Evolutionary conservation across 352 stramenopile genomes (phyloP).

Genomic region (Pythium rishiriense): DNA sequence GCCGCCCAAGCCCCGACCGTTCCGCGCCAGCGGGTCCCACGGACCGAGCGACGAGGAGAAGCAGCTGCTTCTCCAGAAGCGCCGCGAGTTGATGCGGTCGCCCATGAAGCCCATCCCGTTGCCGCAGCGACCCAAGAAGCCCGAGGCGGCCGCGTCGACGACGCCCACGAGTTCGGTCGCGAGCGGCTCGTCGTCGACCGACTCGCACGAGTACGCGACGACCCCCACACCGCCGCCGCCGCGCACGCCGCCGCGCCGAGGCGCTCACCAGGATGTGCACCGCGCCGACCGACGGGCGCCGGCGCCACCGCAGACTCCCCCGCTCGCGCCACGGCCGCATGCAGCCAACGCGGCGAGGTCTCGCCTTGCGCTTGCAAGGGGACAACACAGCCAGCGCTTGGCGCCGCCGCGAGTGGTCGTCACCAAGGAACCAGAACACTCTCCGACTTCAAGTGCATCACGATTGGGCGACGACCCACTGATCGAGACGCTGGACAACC

Average conservation of each 20-base stretch:
- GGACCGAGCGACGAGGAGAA: constrained; percentile 19
- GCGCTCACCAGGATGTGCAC: not conserved
- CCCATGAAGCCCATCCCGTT: not conserved
- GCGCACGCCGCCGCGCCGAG: constrained; percentile 1
- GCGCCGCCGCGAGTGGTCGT: too few relatives aligned
- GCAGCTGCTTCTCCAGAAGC: constrained; percentile 12
- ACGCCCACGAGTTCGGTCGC: not conserved
- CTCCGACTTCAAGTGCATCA: not conserved
- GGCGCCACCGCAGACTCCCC: constrained; percentile 1
- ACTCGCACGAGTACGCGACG: not conserved
- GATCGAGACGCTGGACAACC: too few relatives aligned
- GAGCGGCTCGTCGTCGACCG: not conserved
- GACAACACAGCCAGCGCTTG: not conserved
- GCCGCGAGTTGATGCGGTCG: constrained; percentile 22
- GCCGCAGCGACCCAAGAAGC: not conserved
- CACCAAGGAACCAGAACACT: not conserved
- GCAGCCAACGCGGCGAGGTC: not conserved
- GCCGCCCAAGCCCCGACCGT: constrained; percentile 6
- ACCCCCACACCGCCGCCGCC: not conserved
- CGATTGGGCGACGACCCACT: too few relatives aligned
- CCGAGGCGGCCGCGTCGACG: not conserved
- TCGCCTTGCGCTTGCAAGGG: not conserved
- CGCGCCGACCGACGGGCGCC: not conserved
- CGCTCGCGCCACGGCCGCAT: not conserved
- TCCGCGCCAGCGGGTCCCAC: constrained; percentile 1